Conservation (phyloP, 352 stramenopile genomes). For the Pythium myriotylum region DNA sequence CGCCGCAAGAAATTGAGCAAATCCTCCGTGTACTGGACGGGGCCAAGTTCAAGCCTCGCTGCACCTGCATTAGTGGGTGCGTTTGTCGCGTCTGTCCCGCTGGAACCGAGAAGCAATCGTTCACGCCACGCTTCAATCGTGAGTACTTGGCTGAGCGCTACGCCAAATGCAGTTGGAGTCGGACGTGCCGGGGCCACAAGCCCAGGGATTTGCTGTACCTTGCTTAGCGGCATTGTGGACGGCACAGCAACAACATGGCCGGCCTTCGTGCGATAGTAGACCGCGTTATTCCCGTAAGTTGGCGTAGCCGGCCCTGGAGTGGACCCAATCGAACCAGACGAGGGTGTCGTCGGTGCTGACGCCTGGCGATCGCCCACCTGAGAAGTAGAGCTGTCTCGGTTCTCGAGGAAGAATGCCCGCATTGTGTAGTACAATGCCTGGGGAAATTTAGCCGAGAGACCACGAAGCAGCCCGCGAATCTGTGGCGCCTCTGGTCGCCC, state of each 20-base stretch:
- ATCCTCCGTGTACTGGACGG: slow-evolving; percentile 90
- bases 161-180: slow-evolving; percentile 73
- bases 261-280: slow-evolving; percentile 85
- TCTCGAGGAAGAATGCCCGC: slow-evolving; percentile 97
- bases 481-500: slow-evolving; percentile 89
- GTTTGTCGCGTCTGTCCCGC: not conserved
- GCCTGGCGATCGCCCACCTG: slow-evolving; percentile 22
- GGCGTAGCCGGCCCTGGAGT: slow-evolving; percentile 25
- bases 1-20: slow-evolving; percentile 95
- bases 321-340: slow-evolving; percentile 11
- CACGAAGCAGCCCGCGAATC: slow-evolving; percentile 81
- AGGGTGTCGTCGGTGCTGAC: slow-evolving; percentile 24
- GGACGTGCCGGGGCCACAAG: slow-evolving; percentile 68
- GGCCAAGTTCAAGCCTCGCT: slow-evolving; percentile 71
- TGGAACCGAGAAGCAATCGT: slow-evolving; percentile 17
- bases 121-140: slow-evolving; percentile 74
- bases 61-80: not conserved
- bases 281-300: slow-evolving; percentile 23
- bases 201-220: slow-evolving; percentile 73
- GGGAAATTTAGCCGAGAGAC: slow-evolving; percentile 93
- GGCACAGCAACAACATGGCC: slow-evolving; percentile 80
- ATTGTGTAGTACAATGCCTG: slow-evolving; percentile 99
- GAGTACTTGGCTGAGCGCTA: slow-evolving; percentile 56
- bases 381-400: slow-evolving; percentile 89
- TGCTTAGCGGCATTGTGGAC: slow-evolving; percentile 48